Conservation (phyloP, 2,329 filamentous ascomycete genomes). For the Penicillium sp. region DNA sequence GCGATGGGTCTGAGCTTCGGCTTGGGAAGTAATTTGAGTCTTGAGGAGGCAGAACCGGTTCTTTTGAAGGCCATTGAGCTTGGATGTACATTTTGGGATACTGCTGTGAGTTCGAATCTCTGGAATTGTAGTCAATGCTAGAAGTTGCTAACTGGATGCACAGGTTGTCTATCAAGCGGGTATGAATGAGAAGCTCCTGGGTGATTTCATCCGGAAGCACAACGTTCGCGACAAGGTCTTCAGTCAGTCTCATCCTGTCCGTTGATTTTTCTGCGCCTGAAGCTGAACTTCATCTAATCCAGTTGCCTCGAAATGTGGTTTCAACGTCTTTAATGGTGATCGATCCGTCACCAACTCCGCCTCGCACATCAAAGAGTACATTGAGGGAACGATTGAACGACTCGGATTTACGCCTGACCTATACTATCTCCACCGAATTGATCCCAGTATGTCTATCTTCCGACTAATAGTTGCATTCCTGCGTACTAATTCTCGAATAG, state of each 20-base stretch:
- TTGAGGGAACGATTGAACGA: slow-evolving; percentile 55
- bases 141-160: background rate
- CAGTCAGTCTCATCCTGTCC: slow-evolving; percentile 35
- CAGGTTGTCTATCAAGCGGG: slow-evolving; percentile 53
- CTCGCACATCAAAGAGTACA: slow-evolving; percentile 53
- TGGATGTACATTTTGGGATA: slow-evolving; percentile 54
- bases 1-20: slow-evolving; percentile 55
- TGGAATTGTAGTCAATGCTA: background rate
- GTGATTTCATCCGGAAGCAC: slow-evolving; percentile 57
- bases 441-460: slow-evolving; percentile 42
- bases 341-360: slow-evolving; percentile 50
- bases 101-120: slow-evolving; percentile 42
- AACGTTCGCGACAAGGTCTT: slow-evolving; percentile 57
- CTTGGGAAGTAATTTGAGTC: slow-evolving; percentile 48
- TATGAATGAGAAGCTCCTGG: slow-evolving; percentile 55
- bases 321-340: slow-evolving; percentile 41
- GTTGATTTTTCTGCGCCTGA: background rate
- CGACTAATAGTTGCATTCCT: too few relatives aligned
- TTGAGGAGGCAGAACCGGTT: slow-evolving; percentile 54
- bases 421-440: slow-evolving; percentile 52
- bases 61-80: slow-evolving; percentile 55
- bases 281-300: background rate
- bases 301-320: slow-evolving; percentile 57
- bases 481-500: slow-evolving; percentile 18
- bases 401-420: slow-evolving; percentile 54